Percentiles rank a stretch among this genome's conserved stretches.
Evolutionary conservation across 805 yeast genomes (phyloP).

Genomic region (Candida methanosorbosa): DNA sequence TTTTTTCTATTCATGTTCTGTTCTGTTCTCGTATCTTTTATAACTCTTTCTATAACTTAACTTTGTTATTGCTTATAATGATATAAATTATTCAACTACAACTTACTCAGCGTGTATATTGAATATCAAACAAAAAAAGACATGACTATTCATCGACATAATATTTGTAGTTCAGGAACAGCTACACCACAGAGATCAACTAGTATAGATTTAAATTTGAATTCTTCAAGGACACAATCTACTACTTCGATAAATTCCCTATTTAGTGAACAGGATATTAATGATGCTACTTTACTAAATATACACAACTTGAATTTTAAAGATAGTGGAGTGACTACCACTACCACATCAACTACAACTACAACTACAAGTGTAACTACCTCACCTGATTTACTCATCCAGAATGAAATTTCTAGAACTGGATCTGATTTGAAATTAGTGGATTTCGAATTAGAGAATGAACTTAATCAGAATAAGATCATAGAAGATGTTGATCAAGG

Average conservation of each 20-base stretch:
- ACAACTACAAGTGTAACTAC: too few species aligned
- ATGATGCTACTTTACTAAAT: not conserved
- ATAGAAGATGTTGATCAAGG: not conserved
- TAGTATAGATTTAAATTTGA: not conserved
- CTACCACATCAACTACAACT: too few species aligned
- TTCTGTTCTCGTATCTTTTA: too few species aligned
- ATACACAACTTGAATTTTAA: too few species aligned
- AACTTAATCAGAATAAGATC: not conserved
- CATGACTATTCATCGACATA: slow-evolving; percentile 17
- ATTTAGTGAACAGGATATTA: not conserved
- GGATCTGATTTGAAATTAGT: not conserved
- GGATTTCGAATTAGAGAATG: slow-evolving; percentile 1
- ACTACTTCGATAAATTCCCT: slow-evolving; percentile 12
- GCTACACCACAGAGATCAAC: not conserved
- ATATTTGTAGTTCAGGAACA: not conserved
- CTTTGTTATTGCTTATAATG: too few species aligned
- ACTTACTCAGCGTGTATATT: too few species aligned
- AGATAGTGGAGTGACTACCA: too few species aligned
- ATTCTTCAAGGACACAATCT: slow-evolving; percentile 11
- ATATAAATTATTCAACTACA: too few species aligned
- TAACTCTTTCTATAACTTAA: too few species aligned
- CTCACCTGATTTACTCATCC: not conserved
- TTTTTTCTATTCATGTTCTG: too few species aligned
- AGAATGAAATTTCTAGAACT: not conserved
- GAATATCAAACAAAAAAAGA: too few species aligned